Evolutionary conservation across 1,284 basidiomycete genomes (phyloP).

Genomic region (Apiotrichum laibachii): DNA sequence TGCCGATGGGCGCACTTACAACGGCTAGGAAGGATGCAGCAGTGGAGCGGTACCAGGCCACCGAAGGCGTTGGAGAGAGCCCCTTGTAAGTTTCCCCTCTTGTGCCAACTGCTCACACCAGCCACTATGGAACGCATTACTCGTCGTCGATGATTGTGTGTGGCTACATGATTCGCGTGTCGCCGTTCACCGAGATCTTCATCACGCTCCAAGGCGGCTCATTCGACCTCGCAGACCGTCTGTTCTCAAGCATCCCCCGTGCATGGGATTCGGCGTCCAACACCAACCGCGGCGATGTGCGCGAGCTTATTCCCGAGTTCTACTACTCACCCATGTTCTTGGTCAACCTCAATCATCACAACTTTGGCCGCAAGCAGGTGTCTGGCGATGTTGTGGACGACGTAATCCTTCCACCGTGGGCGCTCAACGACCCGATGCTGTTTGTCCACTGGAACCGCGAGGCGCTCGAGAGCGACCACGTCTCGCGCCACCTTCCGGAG

Average conservation of each 20-base stretch:
- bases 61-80: slow-evolving; percentile 75
- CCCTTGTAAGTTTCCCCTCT: slow-evolving; percentile 59
- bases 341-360: slow-evolving; percentile 60
- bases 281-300: slow-evolving; percentile 86
- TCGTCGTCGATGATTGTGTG: slow-evolving; percentile 96
- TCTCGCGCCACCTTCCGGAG: slow-evolving; percentile 76
- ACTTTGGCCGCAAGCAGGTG: slow-evolving; percentile 80
- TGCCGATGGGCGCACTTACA: slow-evolving; percentile 90
- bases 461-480: slow-evolving; percentile 84
- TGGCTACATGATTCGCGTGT: slow-evolving; percentile 85
- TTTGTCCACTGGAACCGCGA: slow-evolving; percentile 80
- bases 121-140: slow-evolving; percentile 88
- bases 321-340: slow-evolving; percentile 59
- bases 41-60: slow-evolving; percentile 67
- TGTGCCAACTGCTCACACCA: slow-evolving; percentile 12
- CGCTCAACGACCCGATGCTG: slow-evolving; percentile 74
- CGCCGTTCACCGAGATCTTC: slow-evolving; percentile 89
- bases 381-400: slow-evolving; percentile 80
- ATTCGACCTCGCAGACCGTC: slow-evolving; percentile 90
- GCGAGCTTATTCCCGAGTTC: slow-evolving; percentile 92
- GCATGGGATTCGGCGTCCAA: slow-evolving; percentile 82
- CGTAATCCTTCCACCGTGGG: slow-evolving; percentile 89
- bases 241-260: slow-evolving; percentile 77
- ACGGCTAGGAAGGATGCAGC: slow-evolving; percentile 69
- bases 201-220: slow-evolving; percentile 73